Percentiles rank a stretch among this genome's conserved stretches.
phyloP scores from a whole-genome alignment of 202 grass and related monocot genomes.

The Elaeis oleifera region DNA sequence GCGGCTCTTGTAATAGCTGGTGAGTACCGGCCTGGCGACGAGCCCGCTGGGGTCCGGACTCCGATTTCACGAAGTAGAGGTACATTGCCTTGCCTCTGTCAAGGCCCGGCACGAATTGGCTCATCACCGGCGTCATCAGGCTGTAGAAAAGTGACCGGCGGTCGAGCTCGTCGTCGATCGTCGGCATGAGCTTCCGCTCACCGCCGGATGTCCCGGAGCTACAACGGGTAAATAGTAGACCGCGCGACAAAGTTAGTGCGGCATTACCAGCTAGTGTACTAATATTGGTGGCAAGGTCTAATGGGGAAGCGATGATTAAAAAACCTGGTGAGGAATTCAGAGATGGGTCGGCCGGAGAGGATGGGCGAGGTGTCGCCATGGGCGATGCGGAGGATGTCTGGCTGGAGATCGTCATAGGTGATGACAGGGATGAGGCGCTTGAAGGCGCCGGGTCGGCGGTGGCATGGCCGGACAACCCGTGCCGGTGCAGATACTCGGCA shows the following conservation, averaged over 20 bases:
- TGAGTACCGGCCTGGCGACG: slow-evolving; percentile 12
- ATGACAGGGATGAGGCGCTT: slow-evolving; percentile 11
- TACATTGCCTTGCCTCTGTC: slow-evolving; percentile 16
- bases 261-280: no score
- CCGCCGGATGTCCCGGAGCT: slow-evolving; percentile 95
- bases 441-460: slow-evolving; percentile 26
- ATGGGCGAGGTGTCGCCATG: slow-evolving; percentile 71
- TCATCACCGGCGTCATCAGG: slow-evolving; percentile 15
- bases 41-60: slow-evolving; percentile 14
- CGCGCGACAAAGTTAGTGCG: no score
- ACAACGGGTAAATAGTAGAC: no score
- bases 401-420: slow-evolving; percentile 22
- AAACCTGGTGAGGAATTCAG: slow-evolving; percentile 97
- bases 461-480: not conserved
- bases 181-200: slow-evolving; percentile 91
- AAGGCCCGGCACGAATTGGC: slow-evolving; percentile 14
- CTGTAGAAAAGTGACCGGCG: slow-evolving; percentile 6
- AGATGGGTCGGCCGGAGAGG: slow-evolving; percentile 70
- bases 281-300: no score
- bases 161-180: slow-evolving; percentile 69
- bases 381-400: slow-evolving; percentile 61
- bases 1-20: slow-evolving; percentile 18
- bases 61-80: slow-evolving; percentile 12
- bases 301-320: not conserved
- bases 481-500: slow-evolving; percentile 19